Base-by-base conservation (phyloP, 2,329 filamentous ascomycete genomes). In the Fusarium temperatum region DNA sequence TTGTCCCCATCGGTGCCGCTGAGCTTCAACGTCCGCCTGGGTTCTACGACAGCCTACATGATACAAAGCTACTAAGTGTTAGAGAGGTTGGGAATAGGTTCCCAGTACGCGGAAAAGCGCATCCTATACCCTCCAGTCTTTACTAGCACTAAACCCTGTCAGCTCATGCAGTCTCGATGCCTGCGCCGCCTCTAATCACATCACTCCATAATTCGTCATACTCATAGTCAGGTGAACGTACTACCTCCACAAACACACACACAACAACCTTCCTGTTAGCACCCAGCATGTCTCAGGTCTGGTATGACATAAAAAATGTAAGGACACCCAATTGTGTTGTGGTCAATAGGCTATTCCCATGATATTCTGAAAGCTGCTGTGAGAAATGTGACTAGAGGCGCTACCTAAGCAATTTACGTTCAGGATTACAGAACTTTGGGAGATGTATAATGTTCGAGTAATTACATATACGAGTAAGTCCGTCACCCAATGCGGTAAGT, bases 401-500 rank as follows among this genome's bases (percentile, higher is more conserved):
- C 42, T 26, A 24, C 14, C 9, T 7, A 8, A 11, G 24, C 1
- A 26, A 8, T 26, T 6, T 5, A 26, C 13, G 13, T 18, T 5
- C 3, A 5, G 11, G 3, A 4, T 18, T n/a, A 15, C 2, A 0
- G 22, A n/a, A 11, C 3, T 0, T 17, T 0, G 0, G 22, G 22
- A 15, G 41, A 42, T n/a, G 41, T 15, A 14, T 0, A 42, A 18
- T 0, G 15, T 44, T 24, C n/a, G 6, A 44, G n/a, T 18, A 12
- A 8, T 18, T 12, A 5, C 22, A 5, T 2, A 42, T 11, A 42
- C 39, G 22, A 8, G 9, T 11, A 1, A 11, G 13, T 5, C 22
- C 22, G 3, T n/a, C 14, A 11, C 6, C 15, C 10, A 10, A 44
- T 24, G 15, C n/a, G 9, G 15, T 6, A 44, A 12, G 6, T 0